These are phyloP conservation scores for Dendrocalamus sinicus DNA, from an alignment of 176 grass and related monocot genomes.

Conservation along the genomic window DNA sequence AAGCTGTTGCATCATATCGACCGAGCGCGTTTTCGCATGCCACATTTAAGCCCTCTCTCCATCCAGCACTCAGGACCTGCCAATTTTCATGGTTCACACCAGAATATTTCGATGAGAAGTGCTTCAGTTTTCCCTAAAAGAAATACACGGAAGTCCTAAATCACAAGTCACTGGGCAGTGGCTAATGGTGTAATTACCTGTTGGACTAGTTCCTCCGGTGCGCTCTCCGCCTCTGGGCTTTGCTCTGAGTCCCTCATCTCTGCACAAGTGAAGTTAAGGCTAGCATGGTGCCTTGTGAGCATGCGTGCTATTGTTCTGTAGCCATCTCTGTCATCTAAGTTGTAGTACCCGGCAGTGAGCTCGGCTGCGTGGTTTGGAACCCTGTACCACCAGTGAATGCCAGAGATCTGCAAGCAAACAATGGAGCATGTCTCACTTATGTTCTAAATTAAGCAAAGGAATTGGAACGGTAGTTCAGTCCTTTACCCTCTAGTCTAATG, in stretches of 20 bases:
- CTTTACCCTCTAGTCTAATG: not conserved
- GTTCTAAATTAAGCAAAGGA: constrained; percentile 28
- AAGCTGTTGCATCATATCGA: constrained; percentile 76
- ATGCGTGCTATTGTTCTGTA: constrained; percentile 81
- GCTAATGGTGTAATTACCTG: constrained; percentile 58
- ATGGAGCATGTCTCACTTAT: constrained; percentile 15
- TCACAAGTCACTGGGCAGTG: not conserved
- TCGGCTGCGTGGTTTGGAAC: constrained; percentile 86
- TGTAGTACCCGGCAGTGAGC: constrained; percentile 86
- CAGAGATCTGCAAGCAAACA: constrained; percentile 59
- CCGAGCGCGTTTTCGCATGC: constrained; percentile 78
- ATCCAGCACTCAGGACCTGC: constrained; percentile 83
- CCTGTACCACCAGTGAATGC: constrained; percentile 92
- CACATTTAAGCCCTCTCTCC: constrained; percentile 81
- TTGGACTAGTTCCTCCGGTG: constrained; percentile 83
- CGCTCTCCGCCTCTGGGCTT: constrained; percentile 57
- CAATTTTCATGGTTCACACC: constrained; percentile 7
- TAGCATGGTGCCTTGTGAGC: constrained; percentile 67
- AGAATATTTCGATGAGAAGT: constrained; percentile 27
- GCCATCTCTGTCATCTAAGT: constrained; percentile 73
- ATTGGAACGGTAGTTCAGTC: not conserved
- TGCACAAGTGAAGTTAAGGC: constrained; percentile 89
- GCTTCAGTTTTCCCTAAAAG: not conserved
- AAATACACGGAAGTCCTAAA: not conserved
- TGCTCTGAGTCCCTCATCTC: constrained; percentile 88